Conservation (phyloP, 2,329 filamentous ascomycete species). For the Pseudomassariella vexata region DNA sequence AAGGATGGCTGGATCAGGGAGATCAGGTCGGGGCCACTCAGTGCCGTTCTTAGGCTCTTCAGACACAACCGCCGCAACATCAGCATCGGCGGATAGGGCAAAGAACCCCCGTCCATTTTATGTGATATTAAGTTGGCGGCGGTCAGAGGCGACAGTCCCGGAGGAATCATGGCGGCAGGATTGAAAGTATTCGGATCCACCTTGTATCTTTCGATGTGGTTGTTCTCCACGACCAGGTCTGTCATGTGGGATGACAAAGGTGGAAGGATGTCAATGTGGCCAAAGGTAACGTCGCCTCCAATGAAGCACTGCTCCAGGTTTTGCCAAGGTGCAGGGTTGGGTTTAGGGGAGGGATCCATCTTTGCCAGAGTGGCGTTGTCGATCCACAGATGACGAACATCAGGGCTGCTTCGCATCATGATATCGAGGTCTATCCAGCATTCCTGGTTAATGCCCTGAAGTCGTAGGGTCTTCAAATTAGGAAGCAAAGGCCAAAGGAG, state of each 20-base stretch:
- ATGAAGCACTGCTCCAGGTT: neutral
- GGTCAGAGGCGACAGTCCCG: too few species aligned
- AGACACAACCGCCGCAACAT: too few species aligned
- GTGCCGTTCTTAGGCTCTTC: too few species aligned
- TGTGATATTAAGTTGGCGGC: too few species aligned
- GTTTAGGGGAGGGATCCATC: neutral
- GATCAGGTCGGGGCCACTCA: too few species aligned
- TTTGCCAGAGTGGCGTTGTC: neutral
- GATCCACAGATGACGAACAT: neutral
- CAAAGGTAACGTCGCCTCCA: neutral
- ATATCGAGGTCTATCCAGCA: neutral
- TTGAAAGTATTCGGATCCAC: too few species aligned
- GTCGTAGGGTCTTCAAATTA: neutral
- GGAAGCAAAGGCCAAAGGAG: neutral
- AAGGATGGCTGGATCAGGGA: neutral
- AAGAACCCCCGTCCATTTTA: too few species aligned
- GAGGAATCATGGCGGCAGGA: too few species aligned
- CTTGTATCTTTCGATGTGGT: too few species aligned
- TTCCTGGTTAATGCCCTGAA: too few species aligned
- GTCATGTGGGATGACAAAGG: neutral
- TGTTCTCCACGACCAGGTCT: slow-evolving; percentile 2
- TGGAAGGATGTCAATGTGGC: neutral
- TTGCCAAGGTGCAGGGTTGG: neutral
- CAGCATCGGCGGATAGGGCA: too few species aligned
- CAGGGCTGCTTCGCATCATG: neutral